Conservation (phyloP, 2,329 filamentous ascomycete species). For the Colletotrichum sp. region DNA sequence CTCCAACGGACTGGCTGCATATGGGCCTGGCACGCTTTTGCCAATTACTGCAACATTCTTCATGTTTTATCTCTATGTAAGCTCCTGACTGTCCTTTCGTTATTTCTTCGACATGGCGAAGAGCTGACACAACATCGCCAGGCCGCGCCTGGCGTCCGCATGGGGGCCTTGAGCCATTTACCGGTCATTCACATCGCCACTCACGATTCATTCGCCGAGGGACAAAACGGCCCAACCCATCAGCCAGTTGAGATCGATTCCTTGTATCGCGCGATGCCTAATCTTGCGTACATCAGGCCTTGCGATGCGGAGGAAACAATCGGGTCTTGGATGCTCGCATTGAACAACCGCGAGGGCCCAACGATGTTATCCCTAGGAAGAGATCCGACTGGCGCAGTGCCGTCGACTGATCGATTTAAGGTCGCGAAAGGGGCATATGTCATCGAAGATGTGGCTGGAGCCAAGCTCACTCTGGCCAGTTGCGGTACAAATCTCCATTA, state of each 20-base stretch:
- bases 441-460: constrained; percentile 31
- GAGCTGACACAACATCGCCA: neutral
- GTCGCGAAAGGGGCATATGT: constrained; percentile 34
- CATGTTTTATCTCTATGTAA: constrained; percentile 54
- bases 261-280: constrained; percentile 60
- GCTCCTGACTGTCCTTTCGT: neutral
- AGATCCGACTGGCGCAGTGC: constrained; percentile 33
- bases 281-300: constrained; percentile 57
- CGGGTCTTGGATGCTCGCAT: constrained; percentile 42
- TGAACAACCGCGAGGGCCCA: neutral
- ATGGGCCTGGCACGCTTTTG: constrained; percentile 52
- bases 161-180: constrained; percentile 55
- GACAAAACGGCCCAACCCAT: constrained; percentile 61
- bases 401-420: constrained; percentile 27
- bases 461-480: neutral
- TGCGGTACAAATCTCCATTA: constrained; percentile 31
- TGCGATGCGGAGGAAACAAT: constrained; percentile 57
- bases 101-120: neutral
- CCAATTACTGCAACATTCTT: constrained; percentile 61
- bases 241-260: constrained; percentile 57
- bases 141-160: constrained; percentile 53
- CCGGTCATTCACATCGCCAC: constrained; percentile 58
- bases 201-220: constrained; percentile 58
- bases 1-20: constrained; percentile 58
- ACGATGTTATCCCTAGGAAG: constrained; percentile 41